Evolutionary conservation across 768 basidiomycete genomes (phyloP), one percentile per base, ranked within the genome.

Genomic region (Phallus indusiatus): DNA sequence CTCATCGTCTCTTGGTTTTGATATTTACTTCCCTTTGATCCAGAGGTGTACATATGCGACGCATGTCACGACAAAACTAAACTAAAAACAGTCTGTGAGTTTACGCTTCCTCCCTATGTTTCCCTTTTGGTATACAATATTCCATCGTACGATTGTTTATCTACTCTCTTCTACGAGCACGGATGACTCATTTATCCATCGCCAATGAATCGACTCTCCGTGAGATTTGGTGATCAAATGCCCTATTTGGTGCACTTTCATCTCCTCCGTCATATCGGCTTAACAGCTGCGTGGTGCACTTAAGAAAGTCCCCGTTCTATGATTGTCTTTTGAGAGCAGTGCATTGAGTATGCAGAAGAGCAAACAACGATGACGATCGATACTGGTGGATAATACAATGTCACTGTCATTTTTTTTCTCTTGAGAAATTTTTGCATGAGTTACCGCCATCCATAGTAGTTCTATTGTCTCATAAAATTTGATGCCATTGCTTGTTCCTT

Each of bases 51-150:
- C 69, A 65, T 82, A 51, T 83, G 81, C 67, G 70, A 74, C 53
- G 66, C 73, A 42, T 83, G 89, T 75, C 75, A 80, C 60, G 70
- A 78, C 64, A 77, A 74, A 60, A 85, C 87, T 62, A 83, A 84
- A 62, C 78, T 76, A 63, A 77, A 75, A 71, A 83, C 82, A 73
- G 79, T 83, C 72, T 83, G 89, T 91, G 86, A 91, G 89, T 75
- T 72, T 69, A 61, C 59, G 61, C 47, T 56, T 54, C 64, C 60
- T 42, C 12, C n/a, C n/a, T 42, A 14, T n/a, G 42, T 14, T 42
- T 42, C 12, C n/a, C n/a, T n/a, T 42, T n/a, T 42, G 12, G 4
- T 42, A 42, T 42, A 42, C 42, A 42, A 42, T 42, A 42, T 11
- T 28, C 28, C 28, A 28, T 28, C 28, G 28, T 28, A 28, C 28